Evolutionary conservation across 495 filamentous ascomycete species (phyloP), one percentile per base, ranked within the genome.

Genomic region (Cercophora scortea): DNA sequence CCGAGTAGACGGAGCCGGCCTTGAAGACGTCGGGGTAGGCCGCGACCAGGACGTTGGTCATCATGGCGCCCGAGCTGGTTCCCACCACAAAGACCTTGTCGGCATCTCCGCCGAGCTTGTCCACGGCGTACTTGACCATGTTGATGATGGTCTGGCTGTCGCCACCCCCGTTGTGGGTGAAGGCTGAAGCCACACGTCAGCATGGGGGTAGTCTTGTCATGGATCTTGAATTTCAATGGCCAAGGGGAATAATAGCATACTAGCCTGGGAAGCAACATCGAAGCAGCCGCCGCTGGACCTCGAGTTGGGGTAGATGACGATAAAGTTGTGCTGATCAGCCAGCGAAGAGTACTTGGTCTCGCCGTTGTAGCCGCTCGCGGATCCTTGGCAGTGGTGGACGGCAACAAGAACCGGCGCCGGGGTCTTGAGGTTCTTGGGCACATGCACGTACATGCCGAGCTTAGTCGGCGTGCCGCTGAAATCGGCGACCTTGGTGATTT

Each of bases 321-420:
- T 78, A 55, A 71, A 79, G 10, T 66, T 67, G 44, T 79, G 69
- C 13, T 60, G 51, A 51, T 81, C 76, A 15, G 73, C 67, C 36
- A 65, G 63, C 9, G 61, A 48, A 15, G 66, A 63, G 51, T 77
- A 79, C 6, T 68, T 66, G 10, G 76, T 71, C 49, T 69, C 68
- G 9, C 41, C 57, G 46, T 71, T 81, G 67, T 79, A 83, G 5
- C 59, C 66, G 47, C 65, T 59, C 0, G 74, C 79, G 6, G 72
- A 76, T 18, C 79, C 78, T 44, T 66, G 69, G 63, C 79, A 80
- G 55, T 76, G 77, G 62, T 82, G 78, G 18, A 82, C 73, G 17
- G 74, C 79, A 0, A 82, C 75, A 44, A 82, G 62, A 48, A 82
- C 76, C 17, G 75, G 74, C 1, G 79, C 76, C 41, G 71, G 77